Conservation (phyloP, 306 rosid species). For the Cajanus cajan region DNA sequence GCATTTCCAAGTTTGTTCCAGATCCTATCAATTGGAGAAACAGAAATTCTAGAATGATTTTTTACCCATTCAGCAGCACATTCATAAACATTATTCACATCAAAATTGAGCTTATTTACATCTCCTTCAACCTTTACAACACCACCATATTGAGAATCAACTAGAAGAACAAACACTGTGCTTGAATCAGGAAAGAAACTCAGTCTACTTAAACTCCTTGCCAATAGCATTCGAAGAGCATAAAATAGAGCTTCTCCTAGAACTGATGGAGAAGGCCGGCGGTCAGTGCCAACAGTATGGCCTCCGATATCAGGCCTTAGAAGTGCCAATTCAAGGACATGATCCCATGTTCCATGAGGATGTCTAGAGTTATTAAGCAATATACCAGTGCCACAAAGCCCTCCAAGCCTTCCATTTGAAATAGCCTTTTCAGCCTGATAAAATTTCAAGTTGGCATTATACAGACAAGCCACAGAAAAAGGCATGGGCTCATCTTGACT, state of each 20-base stretch:
- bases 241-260: slow-evolving; percentile 87
- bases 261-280: slow-evolving; percentile 60
- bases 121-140: slow-evolving; percentile 97
- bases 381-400: slow-evolving; percentile 82
- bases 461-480: slow-evolving; percentile 78
- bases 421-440: slow-evolving; percentile 89
- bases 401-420: slow-evolving; percentile 82
- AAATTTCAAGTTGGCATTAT: slow-evolving; percentile 72
- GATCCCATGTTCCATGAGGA: slow-evolving; percentile 93
- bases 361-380: slow-evolving; percentile 79
- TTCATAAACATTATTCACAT: slow-evolving; percentile 76
- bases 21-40: slow-evolving; percentile 85
- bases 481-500: slow-evolving; percentile 89
- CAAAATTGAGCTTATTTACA: slow-evolving; percentile 74
- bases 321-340: slow-evolving; percentile 81
- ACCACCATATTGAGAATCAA: slow-evolving; percentile 91
- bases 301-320: slow-evolving; percentile 76
- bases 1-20: slow-evolving; percentile 99
- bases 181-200: slow-evolving; percentile 53
- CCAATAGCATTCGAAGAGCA: slow-evolving; percentile 73
- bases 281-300: slow-evolving; percentile 48
- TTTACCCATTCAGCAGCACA: slow-evolving; percentile 96
- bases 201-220: slow-evolving; percentile 83
- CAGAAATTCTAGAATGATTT: slow-evolving; percentile 71
- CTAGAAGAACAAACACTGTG: slow-evolving; percentile 77